Base-by-base conservation (phyloP, 768 basidiomycete species). In the Punctularia strigosozonata region DNA sequence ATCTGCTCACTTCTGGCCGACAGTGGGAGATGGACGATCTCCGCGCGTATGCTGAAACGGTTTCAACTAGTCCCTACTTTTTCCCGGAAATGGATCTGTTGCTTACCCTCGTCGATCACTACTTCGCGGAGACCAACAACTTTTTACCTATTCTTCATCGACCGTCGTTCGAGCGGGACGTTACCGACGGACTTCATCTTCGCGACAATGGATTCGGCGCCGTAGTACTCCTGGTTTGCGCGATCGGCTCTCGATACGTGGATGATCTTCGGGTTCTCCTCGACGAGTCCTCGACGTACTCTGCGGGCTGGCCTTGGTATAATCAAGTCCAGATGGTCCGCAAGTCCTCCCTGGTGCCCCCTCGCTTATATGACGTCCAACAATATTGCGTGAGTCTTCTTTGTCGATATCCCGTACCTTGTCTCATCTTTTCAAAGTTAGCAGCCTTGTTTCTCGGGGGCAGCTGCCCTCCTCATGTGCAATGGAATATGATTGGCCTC, bases 121-220 rank as follows among this genome's bases (percentile, higher is more conserved):
- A 80, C 49, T 94, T 91, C 51, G 42, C 43, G 1, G 44, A 69
- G 23, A 40, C 66, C 42, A 82, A 88, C 49, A 42, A 65, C n/a
- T 61, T 69, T 38, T 48, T 72, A 0, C 85, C 87, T 1, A 63
- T 91, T 3, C 63, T 94, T 4, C 87, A 90, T 47, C 69, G 76
- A 4, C 76, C 75, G 0, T 71, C 72, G 4, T 87, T 91, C 46
- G 67, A 77, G 26, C 59, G 61, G 18, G 59, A 64, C 14, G 47
- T 80, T 17, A 48, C 46, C 1, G 65, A 70, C 4, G 68, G 68
- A 0, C 48, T 75, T 2, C 75, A 85, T 48, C 51, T 64, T 13
- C 55, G 47, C 1, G 64, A 83, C 39, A 39, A 63, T 1, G 49
- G 60, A 0, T 87, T 90, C 50, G 73, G 66, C 0, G 56, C 69